Conservation (phyloP, 192 early-diverging fungal species). For the Obelidium mucronatum region DNA sequence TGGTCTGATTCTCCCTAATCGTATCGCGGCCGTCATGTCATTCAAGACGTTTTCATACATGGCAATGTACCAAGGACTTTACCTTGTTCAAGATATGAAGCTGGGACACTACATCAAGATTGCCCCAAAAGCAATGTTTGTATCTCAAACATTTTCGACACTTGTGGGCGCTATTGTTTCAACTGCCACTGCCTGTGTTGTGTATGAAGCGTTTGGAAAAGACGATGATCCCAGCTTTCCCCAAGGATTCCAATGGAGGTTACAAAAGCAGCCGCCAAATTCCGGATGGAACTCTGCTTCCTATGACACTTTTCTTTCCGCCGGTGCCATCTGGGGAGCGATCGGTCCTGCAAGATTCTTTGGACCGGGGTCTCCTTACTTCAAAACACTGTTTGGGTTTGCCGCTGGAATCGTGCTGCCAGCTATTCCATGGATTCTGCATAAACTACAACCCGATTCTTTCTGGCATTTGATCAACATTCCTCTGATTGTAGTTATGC, state of each 20-base stretch:
- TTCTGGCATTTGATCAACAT: conserved; percentile 30
- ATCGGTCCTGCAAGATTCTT: conserved; percentile 76
- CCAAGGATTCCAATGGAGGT: conserved; percentile 10
- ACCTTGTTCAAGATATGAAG: conserved; percentile 78
- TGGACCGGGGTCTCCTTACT: conserved; percentile 46
- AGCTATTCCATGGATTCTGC: conserved; percentile 42
- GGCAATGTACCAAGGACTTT: conserved; percentile 77
- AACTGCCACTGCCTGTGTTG: conserved; percentile 20
- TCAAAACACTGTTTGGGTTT: conserved; percentile 31
- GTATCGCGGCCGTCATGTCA: conserved; percentile 81
- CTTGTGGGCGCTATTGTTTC: conserved; percentile 64
- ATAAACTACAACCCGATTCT: conserved; percentile 44
- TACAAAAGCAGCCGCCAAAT: background rate
- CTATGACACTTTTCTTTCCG: conserved; percentile 65
- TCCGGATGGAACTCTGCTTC: conserved; percentile 28
- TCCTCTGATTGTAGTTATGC: conserved; percentile 17
- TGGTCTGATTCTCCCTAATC: conserved; percentile 79
- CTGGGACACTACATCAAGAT: conserved; percentile 82
- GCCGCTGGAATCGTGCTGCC: conserved; percentile 46
- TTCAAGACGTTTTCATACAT: conserved; percentile 90
- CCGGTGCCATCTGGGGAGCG: conserved; percentile 76
- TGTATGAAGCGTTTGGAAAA: conserved; percentile 5
- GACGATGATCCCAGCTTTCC: conserved; percentile 1
- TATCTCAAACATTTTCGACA: conserved; percentile 64
- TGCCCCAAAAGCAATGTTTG: conserved; percentile 67